A percentile compares a stretch with the other conserved stretches of the same genome.
These are phyloP conservation scores for Ceratobasidium theobromae DNA, from an alignment of 1,284 basidiomycete genomes.

Conservation along the genomic window DNA sequence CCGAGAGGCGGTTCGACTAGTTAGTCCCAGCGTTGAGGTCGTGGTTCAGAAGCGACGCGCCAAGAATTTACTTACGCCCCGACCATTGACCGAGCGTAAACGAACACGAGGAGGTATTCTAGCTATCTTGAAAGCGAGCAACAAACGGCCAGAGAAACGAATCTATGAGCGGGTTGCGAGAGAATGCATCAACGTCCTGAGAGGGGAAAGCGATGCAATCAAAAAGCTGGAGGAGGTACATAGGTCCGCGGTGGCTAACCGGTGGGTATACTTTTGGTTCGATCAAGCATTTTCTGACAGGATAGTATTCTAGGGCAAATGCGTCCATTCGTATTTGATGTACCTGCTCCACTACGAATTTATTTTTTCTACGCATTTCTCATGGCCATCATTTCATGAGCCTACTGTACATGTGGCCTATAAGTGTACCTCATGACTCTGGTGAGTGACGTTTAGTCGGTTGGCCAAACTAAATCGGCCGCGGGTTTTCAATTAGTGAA, in stretches of 20 bases:
- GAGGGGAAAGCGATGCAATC: conserved; percentile 58
- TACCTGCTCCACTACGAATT: background rate
- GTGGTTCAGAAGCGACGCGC: conserved; percentile 49
- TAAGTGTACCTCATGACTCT: too few species aligned
- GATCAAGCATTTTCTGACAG: too few species aligned
- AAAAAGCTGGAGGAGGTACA: conserved; percentile 65
- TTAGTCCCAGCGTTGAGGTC: conserved; percentile 64
- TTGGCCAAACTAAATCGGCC: too few species aligned
- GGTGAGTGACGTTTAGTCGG: background rate
- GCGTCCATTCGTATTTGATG: conserved; percentile 24
- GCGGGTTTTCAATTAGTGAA: too few species aligned
- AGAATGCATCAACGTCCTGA: conserved; percentile 69
- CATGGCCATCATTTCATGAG: too few species aligned
- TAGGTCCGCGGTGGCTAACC: conserved; percentile 72
- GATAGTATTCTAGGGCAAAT: conserved; percentile 17
- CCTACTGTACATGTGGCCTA: too few species aligned
- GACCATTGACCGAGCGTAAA: conserved; percentile 76
- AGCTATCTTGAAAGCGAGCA: conserved; percentile 65
- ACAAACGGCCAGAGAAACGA: conserved; percentile 53
- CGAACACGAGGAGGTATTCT: conserved; percentile 63
- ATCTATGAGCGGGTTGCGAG: conserved; percentile 69
- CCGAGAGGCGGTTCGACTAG: conserved; percentile 63
- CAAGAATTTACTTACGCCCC: conserved; percentile 65
- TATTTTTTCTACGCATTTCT: background rate
- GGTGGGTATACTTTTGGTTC: too few species aligned